These are phyloP conservation scores for Begonia peltatifolia DNA, from an alignment of 306 rosid species.

Conservation along the genomic window DNA sequence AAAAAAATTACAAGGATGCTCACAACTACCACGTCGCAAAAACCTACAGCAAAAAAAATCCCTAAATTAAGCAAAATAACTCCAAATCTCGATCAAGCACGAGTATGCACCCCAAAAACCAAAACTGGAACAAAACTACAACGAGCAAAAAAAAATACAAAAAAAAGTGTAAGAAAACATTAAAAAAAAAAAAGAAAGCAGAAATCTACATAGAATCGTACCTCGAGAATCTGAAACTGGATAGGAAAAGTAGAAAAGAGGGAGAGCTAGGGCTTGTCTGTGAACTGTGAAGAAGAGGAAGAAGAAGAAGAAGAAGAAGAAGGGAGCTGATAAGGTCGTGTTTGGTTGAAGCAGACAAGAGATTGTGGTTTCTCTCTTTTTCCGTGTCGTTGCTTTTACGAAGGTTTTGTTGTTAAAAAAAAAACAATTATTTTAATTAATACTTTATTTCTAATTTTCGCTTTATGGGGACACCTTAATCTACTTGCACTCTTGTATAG, in stretches of 20 bases:
- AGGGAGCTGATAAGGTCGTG: conserved; percentile 62
- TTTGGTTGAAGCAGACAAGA: conserved; percentile 91
- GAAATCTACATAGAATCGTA: conserved; percentile 1
- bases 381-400: not conserved
- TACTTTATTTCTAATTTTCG: too few relatives aligned
- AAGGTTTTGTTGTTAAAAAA: not conserved
- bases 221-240: not conserved
- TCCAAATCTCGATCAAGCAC: too few relatives aligned
- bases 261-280: not conserved
- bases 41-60: too few relatives aligned
- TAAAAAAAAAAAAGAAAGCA: not conserved
- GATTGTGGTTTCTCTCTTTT: conserved; percentile 20
- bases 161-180: not conserved
- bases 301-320: not conserved
- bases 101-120: too few relatives aligned
- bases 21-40: too few relatives aligned
- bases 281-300: conserved; percentile 12
- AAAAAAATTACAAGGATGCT: too few relatives aligned
- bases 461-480: too few relatives aligned
- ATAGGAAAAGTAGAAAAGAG: not conserved
- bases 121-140: too few relatives aligned
- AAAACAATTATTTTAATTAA: too few relatives aligned
- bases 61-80: too few relatives aligned
- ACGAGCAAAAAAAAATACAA: not conserved
- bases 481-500: too few relatives aligned